These are phyloP conservation scores for Trypanosoma scelopori DNA, from an alignment of 208 protist species.

Conservation along the genomic window DNA sequence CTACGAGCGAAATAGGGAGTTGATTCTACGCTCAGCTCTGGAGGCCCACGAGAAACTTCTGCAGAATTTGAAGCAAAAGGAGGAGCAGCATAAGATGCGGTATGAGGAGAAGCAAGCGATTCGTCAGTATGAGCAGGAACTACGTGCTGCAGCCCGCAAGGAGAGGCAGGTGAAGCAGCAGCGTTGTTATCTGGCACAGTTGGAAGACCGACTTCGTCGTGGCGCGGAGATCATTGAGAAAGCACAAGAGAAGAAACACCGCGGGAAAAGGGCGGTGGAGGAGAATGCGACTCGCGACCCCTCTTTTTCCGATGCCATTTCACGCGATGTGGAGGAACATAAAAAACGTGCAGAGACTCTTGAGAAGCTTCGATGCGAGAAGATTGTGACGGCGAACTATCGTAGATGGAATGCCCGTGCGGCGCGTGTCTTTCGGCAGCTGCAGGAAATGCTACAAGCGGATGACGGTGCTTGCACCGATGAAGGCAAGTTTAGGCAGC, in stretches of 20 bases:
- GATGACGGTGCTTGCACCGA: conserved; percentile 10
- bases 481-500: background rate
- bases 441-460: conserved; percentile 35
- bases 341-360: conserved; percentile 44
- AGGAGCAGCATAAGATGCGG: conserved; percentile 49
- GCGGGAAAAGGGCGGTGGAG: conserved; percentile 39
- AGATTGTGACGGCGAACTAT: conserved; percentile 59
- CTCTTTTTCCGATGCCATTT: conserved; percentile 35
- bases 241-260: conserved; percentile 50
- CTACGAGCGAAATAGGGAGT: conserved; percentile 13
- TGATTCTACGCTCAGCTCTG: conserved; percentile 2
- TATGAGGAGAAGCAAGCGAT: conserved; percentile 58
- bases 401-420: conserved; percentile 75
- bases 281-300: conserved; percentile 30
- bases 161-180: conserved; percentile 46
- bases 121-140: conserved; percentile 44
- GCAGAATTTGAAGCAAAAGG: conserved; percentile 50
- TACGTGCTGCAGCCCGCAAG: conserved; percentile 33
- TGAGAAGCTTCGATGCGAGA: conserved; percentile 38
- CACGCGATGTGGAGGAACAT: conserved; percentile 49
- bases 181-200: conserved; percentile 36
- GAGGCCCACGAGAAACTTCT: conserved; percentile 51
- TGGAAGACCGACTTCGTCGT: conserved; percentile 56
- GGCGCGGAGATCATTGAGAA: conserved; percentile 58
- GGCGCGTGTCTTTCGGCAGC: conserved; percentile 66